Conservation (phyloP, 805 yeast species). For the Ogataea nakhonphanomensis region DNA sequence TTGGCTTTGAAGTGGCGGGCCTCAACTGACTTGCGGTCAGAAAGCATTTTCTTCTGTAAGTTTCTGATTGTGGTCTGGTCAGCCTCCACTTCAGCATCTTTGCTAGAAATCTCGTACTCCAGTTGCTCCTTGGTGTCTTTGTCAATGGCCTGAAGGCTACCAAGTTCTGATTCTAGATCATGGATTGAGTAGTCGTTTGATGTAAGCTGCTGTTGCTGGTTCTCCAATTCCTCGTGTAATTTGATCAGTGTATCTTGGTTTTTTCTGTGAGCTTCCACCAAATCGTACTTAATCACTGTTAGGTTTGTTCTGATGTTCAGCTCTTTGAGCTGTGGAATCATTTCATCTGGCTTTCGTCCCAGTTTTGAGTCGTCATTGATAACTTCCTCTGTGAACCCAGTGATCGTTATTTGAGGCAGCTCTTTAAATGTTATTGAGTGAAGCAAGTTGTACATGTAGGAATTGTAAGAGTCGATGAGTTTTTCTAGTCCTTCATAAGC, state of each 20-base stretch:
- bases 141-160: constrained; percentile 18
- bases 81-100: constrained; percentile 20
- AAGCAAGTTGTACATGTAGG: constrained; percentile 47
- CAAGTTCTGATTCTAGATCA: constrained; percentile 51
- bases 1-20: constrained; percentile 20
- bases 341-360: constrained; percentile 45
- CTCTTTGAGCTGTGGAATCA: constrained; percentile 36
- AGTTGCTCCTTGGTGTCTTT: constrained; percentile 19
- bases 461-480: constrained; percentile 55
- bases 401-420: constrained; percentile 21
- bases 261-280: constrained; percentile 43
- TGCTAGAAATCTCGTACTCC: constrained; percentile 17
- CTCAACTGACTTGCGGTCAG: constrained; percentile 16
- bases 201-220: constrained; percentile 48
- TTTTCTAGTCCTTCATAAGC: constrained; percentile 50
- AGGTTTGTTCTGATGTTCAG: constrained; percentile 34
- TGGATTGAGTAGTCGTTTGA: constrained; percentile 59
- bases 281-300: constrained; percentile 42
- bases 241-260: constrained; percentile 57
- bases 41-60: constrained; percentile 17
- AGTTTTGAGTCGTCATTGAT: constrained; percentile 39
- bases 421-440: constrained; percentile 24
- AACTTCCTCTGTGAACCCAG: constrained; percentile 25
- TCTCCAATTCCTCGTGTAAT: constrained; percentile 57
- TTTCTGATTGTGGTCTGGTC: constrained; percentile 17